These are phyloP conservation scores for Pseudogymnoascus sp. DNA, from an alignment of 2,329 filamentous ascomycete genomes.

Conservation along the genomic window DNA sequence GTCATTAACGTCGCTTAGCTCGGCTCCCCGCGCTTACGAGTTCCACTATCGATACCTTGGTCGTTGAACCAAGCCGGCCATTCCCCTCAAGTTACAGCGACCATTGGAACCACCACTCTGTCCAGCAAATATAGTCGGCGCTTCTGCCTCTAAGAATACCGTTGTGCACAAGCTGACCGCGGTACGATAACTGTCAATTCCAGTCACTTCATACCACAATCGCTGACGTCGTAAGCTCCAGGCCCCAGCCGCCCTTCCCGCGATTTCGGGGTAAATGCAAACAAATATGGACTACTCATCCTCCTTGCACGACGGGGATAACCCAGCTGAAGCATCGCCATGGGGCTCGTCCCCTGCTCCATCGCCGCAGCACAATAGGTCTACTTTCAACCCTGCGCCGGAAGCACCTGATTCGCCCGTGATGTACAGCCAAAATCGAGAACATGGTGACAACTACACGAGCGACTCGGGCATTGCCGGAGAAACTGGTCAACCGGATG, in stretches of 20 bases:
- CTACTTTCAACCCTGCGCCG: slow-evolving; percentile 22
- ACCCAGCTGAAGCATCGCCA: slow-evolving; percentile 51
- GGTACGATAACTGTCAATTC: neutral
- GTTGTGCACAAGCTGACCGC: neutral
- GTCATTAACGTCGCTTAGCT: slow-evolving; percentile 5
- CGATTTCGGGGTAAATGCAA: neutral
- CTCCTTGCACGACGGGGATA: slow-evolving; percentile 49
- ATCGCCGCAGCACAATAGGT: slow-evolving; percentile 26
- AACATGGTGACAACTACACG: slow-evolving; percentile 20
- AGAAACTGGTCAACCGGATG: slow-evolving; percentile 20
- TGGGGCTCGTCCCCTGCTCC: slow-evolving; percentile 41
- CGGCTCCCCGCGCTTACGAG: slow-evolving; percentile 8
- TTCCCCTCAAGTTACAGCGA: neutral
- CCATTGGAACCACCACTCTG: neutral
- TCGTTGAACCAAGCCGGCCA: neutral
- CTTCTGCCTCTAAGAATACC: neutral
- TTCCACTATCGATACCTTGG: slow-evolving; percentile 7
- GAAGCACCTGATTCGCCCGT: slow-evolving; percentile 25
- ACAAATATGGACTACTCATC: slow-evolving; percentile 58
- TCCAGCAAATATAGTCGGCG: neutral
- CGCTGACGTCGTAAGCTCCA: slow-evolving; percentile 7
- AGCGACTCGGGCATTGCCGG: slow-evolving; percentile 15
- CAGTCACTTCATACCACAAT: neutral
- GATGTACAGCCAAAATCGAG: slow-evolving; percentile 20
- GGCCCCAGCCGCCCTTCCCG: slow-evolving; percentile 1